These are phyloP conservation scores for Phytopythium mirpurense DNA, from an alignment of 352 stramenopile genomes.

Conservation along the genomic window DNA sequence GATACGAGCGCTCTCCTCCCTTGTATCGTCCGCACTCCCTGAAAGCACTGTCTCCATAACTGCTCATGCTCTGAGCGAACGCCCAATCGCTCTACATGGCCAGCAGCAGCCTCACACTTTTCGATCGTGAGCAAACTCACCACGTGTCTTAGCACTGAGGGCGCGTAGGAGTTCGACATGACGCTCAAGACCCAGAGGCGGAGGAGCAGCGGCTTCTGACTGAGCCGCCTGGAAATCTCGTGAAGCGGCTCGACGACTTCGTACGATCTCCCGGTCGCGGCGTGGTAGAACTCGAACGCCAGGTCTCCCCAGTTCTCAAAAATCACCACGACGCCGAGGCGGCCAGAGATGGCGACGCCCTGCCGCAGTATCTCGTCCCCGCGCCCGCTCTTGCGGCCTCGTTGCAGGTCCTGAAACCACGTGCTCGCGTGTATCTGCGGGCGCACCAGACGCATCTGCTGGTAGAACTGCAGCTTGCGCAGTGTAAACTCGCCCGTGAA, in stretches of 20 bases:
- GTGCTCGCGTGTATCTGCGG: constrained; percentile 48
- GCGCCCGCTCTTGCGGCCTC: constrained; percentile 53
- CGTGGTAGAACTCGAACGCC: constrained; percentile 46
- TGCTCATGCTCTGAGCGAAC: constrained; percentile 8
- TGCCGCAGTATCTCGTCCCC: constrained; percentile 73
- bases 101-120: not conserved
- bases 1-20: constrained; percentile 36
- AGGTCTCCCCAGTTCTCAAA: constrained; percentile 83
- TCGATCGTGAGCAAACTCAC: constrained; percentile 33
- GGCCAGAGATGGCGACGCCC: constrained; percentile 31
- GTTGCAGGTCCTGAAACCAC: constrained; percentile 54
- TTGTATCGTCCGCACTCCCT: constrained; percentile 29
- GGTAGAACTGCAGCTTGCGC: constrained; percentile 62
- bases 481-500: constrained; percentile 71
- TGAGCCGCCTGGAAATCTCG: constrained; percentile 28
- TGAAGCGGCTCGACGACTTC: constrained; percentile 26
- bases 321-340: constrained; percentile 45
- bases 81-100: constrained; percentile 12
- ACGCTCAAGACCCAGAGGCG: constrained; percentile 64
- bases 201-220: constrained; percentile 36
- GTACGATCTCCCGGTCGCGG: constrained; percentile 24
- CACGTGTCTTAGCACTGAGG: constrained; percentile 37
- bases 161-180: constrained; percentile 59
- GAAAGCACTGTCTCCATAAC: constrained; percentile 18
- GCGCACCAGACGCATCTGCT: constrained; percentile 43